A percentile compares a stretch with the other conserved stretches of the same genome.
Evolutionary conservation across 306 rosid genomes (phyloP).

Genomic region (Vigna unguiculata): DNA sequence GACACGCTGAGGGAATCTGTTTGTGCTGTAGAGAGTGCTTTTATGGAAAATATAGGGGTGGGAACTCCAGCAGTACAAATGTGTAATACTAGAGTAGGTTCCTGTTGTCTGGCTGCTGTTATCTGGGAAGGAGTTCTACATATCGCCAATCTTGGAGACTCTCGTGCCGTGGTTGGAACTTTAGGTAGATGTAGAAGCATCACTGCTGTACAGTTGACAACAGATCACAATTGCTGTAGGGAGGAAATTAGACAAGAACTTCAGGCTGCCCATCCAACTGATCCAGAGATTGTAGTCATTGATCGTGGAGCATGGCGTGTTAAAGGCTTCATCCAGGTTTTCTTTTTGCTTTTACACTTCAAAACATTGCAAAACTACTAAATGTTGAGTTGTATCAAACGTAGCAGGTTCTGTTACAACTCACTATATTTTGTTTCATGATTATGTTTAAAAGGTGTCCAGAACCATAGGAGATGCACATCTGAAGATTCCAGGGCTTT

Average conservation of each 20-base stretch:
- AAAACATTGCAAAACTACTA: not conserved
- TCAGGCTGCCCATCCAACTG: constrained; percentile 57
- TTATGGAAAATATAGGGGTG: too few species aligned
- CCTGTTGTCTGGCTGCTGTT: constrained; percentile 72
- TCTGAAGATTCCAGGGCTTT: constrained; percentile 53
- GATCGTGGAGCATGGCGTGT: constrained; percentile 65
- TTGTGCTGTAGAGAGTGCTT: constrained; percentile 59
- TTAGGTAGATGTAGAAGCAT: constrained; percentile 50
- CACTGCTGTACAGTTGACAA: constrained; percentile 56
- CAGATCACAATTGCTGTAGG: constrained; percentile 62
- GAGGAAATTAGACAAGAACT: constrained; percentile 69
- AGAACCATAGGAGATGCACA: constrained; percentile 78
- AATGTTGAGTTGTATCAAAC: not conserved
- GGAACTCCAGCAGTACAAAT: too few species aligned
- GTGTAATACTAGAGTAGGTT: too few species aligned
- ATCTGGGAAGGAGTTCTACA: constrained; percentile 63
- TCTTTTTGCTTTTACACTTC: constrained; percentile 3
- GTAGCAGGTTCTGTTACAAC: not conserved
- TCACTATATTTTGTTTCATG: not conserved
- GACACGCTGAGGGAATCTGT: constrained; percentile 53
- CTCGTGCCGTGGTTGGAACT: constrained; percentile 71
- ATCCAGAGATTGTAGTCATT: constrained; percentile 57
- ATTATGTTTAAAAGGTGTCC: constrained; percentile 57
- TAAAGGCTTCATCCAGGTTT: constrained; percentile 76
- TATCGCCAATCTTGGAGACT: constrained; percentile 77